Conservation (phyloP, 768 basidiomycete genomes). For the Auriscalpium orientale region DNA sequence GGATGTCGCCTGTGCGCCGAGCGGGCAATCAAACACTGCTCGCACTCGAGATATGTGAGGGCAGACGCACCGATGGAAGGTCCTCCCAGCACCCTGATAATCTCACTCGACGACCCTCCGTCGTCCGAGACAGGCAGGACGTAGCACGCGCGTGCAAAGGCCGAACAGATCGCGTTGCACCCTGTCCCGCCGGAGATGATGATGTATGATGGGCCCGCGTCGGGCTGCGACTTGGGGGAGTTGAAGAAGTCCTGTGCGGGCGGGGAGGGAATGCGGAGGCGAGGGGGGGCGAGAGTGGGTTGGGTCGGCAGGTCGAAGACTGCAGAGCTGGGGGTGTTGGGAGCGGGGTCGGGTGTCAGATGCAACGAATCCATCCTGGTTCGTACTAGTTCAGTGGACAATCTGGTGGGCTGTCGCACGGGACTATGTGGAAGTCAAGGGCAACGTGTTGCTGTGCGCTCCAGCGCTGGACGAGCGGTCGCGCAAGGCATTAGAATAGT, state of each 20-base stretch:
- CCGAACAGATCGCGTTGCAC: constrained; percentile 83
- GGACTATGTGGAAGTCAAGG: too few species aligned
- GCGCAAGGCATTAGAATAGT: too few species aligned
- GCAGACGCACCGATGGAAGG: constrained; percentile 63
- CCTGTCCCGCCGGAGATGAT: constrained; percentile 93
- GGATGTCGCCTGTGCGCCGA: constrained; percentile 63
- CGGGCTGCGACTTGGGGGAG: constrained; percentile 5
- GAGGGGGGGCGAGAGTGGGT: neutral
- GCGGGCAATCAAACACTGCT: neutral
- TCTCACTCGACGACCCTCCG: constrained; percentile 92
- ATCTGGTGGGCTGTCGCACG: too few species aligned
- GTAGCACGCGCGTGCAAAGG: constrained; percentile 73
- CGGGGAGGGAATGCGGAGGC: neutral
- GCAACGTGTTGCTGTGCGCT: too few species aligned
- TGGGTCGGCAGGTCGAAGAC: constrained; percentile 68
- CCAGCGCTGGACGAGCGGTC: too few species aligned
- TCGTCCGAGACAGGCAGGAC: constrained; percentile 93
- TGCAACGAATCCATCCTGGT: too few species aligned
- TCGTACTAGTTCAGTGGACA: too few species aligned
- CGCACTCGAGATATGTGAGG: neutral
- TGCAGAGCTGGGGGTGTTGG: constrained; percentile 56
- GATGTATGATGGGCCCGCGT: constrained; percentile 41
- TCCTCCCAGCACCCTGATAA: constrained; percentile 83
- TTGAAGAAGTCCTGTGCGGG: constrained; percentile 4
- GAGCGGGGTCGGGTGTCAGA: neutral